Percentiles rank a stretch among this genome's conserved stretches.
phyloP scores from a whole-genome alignment of 495 filamentous ascomycete species.

The Clavariopsis aquatica region DNA sequence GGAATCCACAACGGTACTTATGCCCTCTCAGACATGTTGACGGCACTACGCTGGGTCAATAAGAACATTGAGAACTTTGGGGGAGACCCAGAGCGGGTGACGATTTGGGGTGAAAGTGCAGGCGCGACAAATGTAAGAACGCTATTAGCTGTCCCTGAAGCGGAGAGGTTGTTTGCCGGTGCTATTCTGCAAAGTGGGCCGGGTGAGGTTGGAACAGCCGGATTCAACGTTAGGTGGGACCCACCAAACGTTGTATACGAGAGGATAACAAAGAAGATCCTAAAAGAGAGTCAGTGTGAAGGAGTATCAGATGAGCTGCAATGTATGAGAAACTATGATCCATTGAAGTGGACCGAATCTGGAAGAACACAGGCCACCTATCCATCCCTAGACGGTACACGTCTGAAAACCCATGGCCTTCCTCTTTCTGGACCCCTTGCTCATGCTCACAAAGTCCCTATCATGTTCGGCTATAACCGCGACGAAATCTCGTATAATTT shows the following conservation, averaged over 20 bases:
- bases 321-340: slow-evolving; percentile 32
- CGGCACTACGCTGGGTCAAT: slow-evolving; percentile 35
- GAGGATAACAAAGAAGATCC: slow-evolving; percentile 18
- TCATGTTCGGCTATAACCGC: slow-evolving; percentile 31
- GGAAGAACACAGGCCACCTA: slow-evolving; percentile 4
- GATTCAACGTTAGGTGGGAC: slow-evolving; percentile 5
- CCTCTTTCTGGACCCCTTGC: slow-evolving; percentile 28
- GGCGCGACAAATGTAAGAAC: slow-evolving; percentile 46
- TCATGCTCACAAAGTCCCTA: slow-evolving; percentile 20
- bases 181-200: slow-evolving; percentile 35
- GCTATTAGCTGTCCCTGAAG: slow-evolving; percentile 30
- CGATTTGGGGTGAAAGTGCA: slow-evolving; percentile 48
- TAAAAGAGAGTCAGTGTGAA: slow-evolving; percentile 34
- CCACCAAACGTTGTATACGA: slow-evolving; percentile 14
- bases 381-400: slow-evolving; percentile 29
- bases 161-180: slow-evolving; percentile 16
- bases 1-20: slow-evolving; percentile 38
- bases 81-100: slow-evolving; percentile 35
- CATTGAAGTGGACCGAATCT: slow-evolving; percentile 21
- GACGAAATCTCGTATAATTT: slow-evolving; percentile 31
- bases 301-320: slow-evolving; percentile 23
- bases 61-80: slow-evolving; percentile 37
- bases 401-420: slow-evolving; percentile 22
- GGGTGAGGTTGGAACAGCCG: neutral
- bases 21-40: slow-evolving; percentile 32